Conservation (phyloP, 148 eudicot species). For the Rhododendron williamsianum region DNA sequence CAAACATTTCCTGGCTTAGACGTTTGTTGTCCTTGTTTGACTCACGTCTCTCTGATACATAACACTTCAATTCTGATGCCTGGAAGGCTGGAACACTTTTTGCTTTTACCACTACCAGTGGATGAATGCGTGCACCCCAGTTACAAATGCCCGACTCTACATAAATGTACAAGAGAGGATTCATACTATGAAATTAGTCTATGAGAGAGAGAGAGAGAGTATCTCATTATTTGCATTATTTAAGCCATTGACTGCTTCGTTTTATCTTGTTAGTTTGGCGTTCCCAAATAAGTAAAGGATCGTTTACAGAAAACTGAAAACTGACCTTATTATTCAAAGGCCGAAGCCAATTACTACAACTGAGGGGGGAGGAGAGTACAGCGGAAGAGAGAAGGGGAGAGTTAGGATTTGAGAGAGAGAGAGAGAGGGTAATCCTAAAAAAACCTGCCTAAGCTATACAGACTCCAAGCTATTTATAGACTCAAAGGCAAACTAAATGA, state of each 20-base stretch:
- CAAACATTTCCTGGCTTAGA: neutral
- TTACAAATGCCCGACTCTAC: neutral
- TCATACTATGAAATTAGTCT: neutral
- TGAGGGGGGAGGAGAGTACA: too few species aligned
- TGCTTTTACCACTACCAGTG: neutral
- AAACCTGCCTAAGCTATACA: too few species aligned
- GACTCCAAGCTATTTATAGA: too few species aligned
- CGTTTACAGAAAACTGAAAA: too few species aligned
- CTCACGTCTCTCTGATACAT: neutral
- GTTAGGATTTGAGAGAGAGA: too few species aligned
- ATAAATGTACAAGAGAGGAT: neutral
- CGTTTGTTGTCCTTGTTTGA: neutral
- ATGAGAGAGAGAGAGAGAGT: neutral
- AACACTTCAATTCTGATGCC: neutral
- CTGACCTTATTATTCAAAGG: too few species aligned
- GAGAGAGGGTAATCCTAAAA: too few species aligned
- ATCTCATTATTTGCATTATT: neutral
- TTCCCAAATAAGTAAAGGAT: neutral
- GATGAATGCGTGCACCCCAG: neutral
- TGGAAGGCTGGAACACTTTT: neutral
- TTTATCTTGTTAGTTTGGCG: neutral
- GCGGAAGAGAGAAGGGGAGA: too few species aligned
- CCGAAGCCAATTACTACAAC: too few species aligned
- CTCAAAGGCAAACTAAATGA: too few species aligned
- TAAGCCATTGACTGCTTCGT: neutral